Percentiles rank a stretch among this genome's conserved stretches.
phyloP scores from a whole-genome alignment of 495 filamentous ascomycete genomes.

The Neurospora sp. region DNA sequence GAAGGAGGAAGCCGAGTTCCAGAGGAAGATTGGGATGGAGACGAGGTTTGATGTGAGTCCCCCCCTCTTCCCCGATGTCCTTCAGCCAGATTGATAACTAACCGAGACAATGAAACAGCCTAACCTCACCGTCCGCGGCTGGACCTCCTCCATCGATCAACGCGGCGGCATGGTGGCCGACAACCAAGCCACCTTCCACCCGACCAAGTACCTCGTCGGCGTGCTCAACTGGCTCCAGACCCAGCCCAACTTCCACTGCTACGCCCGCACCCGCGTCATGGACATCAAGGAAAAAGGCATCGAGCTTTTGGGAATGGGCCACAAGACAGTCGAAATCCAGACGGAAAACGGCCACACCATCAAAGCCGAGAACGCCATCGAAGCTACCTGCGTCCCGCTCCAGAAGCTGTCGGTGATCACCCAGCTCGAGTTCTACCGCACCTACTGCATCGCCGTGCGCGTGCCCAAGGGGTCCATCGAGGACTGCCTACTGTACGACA shows the following conservation, averaged over 20 bases:
- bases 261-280: constrained; percentile 38
- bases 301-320: constrained; percentile 23
- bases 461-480: constrained; percentile 39
- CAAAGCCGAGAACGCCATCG: constrained; percentile 36
- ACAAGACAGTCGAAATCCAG: constrained; percentile 30
- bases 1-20: constrained; percentile 32
- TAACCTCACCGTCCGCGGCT: constrained; percentile 28
- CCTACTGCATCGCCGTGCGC: constrained; percentile 49
- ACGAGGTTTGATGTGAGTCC: constrained; percentile 27
- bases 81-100: background rate
- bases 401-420: constrained; percentile 43
- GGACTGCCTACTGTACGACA: constrained; percentile 47
- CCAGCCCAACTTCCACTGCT: constrained; percentile 45
- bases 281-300: constrained; percentile 37
- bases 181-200: constrained; percentile 49
- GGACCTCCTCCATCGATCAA: constrained; percentile 39
- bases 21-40: constrained; percentile 32
- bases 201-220: constrained; percentile 44
- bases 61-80: background rate
- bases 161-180: constrained; percentile 36
- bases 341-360: constrained; percentile 27
- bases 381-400: constrained; percentile 46
- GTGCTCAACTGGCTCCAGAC: constrained; percentile 38
- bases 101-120: constrained; percentile 8
- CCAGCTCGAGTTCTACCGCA: constrained; percentile 40